Evolutionary conservation across 2,329 filamentous ascomycete genomes (phyloP), one percentile per base, ranked within the genome.

Genomic region (Trichoderma aggressivum): DNA sequence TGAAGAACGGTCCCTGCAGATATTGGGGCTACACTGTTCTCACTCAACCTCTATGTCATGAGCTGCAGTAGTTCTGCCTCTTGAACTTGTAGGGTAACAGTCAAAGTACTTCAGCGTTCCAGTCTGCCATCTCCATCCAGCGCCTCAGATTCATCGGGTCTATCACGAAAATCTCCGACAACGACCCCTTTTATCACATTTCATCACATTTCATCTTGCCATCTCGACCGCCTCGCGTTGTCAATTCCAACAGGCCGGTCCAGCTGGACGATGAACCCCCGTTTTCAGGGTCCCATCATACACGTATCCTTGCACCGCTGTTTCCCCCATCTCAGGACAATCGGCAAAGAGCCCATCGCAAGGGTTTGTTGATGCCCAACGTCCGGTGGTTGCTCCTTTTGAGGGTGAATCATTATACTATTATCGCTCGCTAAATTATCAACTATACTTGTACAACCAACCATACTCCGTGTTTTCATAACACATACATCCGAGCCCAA

Each of bases 221-320:
- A 32, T 32, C 34, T 67, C 8, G 32, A 21, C 36, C 34, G n/a
- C 14, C 36, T 47, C 18, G 21, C 24, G 28, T 21, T 47, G n/a
- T 43, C 47, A 30, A 47, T 47, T 67, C 64, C 53, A 67, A 43
- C 64, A 67, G 34, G 56, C 36, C 18, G 64, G 64, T 59, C 53
- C 36, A 59, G 34, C 64, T 67, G 34, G 26, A 18, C n/a, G 24
- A 47, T 67, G 8, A 66, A 32, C 55, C 34, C 53, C 64, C 55
- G 34, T 32, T 56, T 58, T 58, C 32, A 58, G 30, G 55, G 36
- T 21, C 16, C 24, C 36, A 34, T 59, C 24, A 56, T 47, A 60
- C 64, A 68, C 64, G 36, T 47, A 69, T 43, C 66, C 66, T 61
- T 61, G 66, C 30, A 53, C 56, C 36, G 66, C 56, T 21, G 28